Evolutionary conservation across 116 monocot genomes (phyloP).

Genomic region (Posidonia oceanica): DNA sequence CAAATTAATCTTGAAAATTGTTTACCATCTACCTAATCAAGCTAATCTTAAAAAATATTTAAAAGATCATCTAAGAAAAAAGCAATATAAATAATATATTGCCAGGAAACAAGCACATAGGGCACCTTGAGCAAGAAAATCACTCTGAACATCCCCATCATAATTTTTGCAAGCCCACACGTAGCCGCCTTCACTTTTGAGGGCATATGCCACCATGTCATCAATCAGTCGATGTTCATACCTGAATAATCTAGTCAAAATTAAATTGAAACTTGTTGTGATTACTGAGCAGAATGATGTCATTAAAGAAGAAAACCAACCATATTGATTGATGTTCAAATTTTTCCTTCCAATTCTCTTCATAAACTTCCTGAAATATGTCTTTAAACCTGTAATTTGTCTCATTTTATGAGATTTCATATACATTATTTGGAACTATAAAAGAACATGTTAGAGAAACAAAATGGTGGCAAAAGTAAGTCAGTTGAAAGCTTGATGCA

Average conservation of each 20-base stretch:
- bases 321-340: slow-evolving; percentile 73
- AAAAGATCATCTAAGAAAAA: too few species aligned
- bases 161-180: slow-evolving; percentile 91
- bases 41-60: too few species aligned
- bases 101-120: not conserved
- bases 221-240: slow-evolving; percentile 90
- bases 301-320: slow-evolving; percentile 12
- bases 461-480: too few species aligned
- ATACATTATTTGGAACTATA: not conserved
- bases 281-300: not conserved
- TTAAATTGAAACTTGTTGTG: not conserved
- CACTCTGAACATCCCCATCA: slow-evolving; percentile 89
- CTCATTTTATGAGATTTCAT: not conserved
- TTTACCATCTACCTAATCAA: too few species aligned
- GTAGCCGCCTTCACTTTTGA: slow-evolving; percentile 83
- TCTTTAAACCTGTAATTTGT: slow-evolving; percentile 56
- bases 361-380: slow-evolving; percentile 87
- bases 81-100: not conserved
- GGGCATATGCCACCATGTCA: slow-evolving; percentile 87
- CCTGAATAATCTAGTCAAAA: slow-evolving; percentile 18
- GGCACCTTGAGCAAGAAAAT: slow-evolving; percentile 80
- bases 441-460: too few species aligned
- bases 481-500: too few species aligned
- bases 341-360: slow-evolving; percentile 68
- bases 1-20: too few species aligned